Conservation (phyloP, 2,329 filamentous ascomycete genomes). For the Trichophyton benhamiae region DNA sequence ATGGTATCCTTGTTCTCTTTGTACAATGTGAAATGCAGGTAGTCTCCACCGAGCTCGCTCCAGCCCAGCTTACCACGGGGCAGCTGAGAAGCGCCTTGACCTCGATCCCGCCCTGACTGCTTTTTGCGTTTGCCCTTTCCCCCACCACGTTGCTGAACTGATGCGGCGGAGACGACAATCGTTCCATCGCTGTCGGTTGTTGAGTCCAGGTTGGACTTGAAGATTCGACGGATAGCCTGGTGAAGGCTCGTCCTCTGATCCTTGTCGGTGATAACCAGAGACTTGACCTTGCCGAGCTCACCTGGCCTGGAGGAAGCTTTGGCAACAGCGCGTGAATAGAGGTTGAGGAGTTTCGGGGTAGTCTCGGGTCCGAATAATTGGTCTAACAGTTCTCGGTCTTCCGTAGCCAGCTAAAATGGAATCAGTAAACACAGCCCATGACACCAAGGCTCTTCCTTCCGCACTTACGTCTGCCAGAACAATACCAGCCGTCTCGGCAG, state of each 20-base stretch:
- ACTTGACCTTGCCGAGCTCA: slow-evolving; percentile 43
- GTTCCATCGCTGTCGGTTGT: slow-evolving; percentile 59
- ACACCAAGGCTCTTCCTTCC: background rate
- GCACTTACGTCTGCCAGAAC: background rate
- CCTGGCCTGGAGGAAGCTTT: slow-evolving; percentile 45
- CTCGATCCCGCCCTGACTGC: slow-evolving; percentile 18
- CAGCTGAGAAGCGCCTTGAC: slow-evolving; percentile 15
- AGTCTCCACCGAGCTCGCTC: slow-evolving; percentile 61
- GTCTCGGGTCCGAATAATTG: slow-evolving; percentile 41
- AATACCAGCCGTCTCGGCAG: background rate
- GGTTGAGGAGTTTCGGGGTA: slow-evolving; percentile 39
- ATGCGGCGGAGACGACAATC: slow-evolving; percentile 42
- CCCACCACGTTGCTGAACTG: slow-evolving; percentile 21
- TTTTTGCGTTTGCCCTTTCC: slow-evolving; percentile 12
- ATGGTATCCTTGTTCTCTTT: slow-evolving; percentile 97
- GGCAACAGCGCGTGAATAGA: slow-evolving; percentile 44
- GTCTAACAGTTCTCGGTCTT: slow-evolving; percentile 35
- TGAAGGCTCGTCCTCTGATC: slow-evolving; percentile 52
- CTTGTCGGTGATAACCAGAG: slow-evolving; percentile 47
- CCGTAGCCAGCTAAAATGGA: slow-evolving; percentile 19
- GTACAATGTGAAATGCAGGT: slow-evolving; percentile 82
- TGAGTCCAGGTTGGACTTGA: slow-evolving; percentile 66
- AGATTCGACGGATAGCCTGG: slow-evolving; percentile 60
- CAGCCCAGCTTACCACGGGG: slow-evolving; percentile 41
- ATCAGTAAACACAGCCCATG: background rate